Base-by-base conservation (phyloP, 1,284 basidiomycete genomes). In the Rhodotorula sp. region DNA sequence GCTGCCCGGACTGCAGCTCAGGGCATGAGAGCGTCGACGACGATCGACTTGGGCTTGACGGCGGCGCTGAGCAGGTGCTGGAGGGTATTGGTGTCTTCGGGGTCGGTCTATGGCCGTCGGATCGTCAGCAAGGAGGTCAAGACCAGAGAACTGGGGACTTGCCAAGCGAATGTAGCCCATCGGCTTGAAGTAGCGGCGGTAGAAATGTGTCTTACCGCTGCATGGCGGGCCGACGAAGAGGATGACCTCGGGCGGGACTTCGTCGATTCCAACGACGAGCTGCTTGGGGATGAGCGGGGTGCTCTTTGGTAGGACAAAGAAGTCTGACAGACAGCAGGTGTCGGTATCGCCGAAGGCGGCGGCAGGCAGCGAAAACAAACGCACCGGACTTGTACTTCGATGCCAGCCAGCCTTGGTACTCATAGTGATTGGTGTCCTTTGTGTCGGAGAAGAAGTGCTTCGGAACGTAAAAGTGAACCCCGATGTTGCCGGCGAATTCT, bases 11-110 rank as follows among this genome's bases (percentile, higher is more conserved):
- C 81, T 78, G 13, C 76, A 78, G 77, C 92, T 86, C 9, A n/a
- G n/a, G 90, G 85, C 79, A 94, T 94, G 22, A 91, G 92, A 77
- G 93, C 93, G 78, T 94, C 93, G 54, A 96, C 83, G 13, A 93
- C 90, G 74, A 89, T 89, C 66, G 87, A 87, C 11, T 86, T 82
- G 51, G 89, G 84, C 19, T 86, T 87, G 63, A 85, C 85, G 6
- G 96, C 81, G 1, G 82, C 39, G 39, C 39, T 87, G 78, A 94
- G 92, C 81, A 94, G 92, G 78, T 94, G 93, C 61, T 67, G 20
- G 24, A 34, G 24, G 24, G 29, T 15, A n/a, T 24, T 3, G 49
- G 29, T 36, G n/a, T 34, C 8, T 48, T 55, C 58, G 20, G 56
- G 47, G 27, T 24, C 47, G 22, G 44, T 29, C 32, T 55, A 48